Percentiles rank a stretch among this genome's conserved stretches.
Conservation (phyloP, 2,329 filamentous ascomycete species). For the Alternaria novae-zelandiae region DNA sequence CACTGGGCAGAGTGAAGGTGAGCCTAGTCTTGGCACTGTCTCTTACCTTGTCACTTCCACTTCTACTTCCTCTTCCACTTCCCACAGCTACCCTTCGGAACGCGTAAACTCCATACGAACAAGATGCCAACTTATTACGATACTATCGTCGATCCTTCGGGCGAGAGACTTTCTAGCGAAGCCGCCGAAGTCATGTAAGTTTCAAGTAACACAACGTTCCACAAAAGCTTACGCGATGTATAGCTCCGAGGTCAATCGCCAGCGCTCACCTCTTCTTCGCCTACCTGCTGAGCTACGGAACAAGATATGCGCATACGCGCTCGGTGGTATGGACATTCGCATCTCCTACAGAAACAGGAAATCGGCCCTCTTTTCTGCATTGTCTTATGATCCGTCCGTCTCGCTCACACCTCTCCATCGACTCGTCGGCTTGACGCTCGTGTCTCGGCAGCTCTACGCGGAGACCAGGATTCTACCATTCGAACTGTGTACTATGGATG, state of each 20-base stretch:
- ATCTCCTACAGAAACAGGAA: not conserved
- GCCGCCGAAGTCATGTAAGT: not conserved
- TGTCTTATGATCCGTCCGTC: not conserved
- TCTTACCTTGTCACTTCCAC: not conserved
- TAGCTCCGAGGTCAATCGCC: not conserved
- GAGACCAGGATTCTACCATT: not conserved
- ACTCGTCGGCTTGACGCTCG: not conserved
- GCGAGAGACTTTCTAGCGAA: not conserved
- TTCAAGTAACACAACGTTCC: not conserved
- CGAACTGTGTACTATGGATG: not conserved
- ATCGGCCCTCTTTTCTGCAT: accelerated
- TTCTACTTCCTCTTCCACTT: not conserved
- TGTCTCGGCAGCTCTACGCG: not conserved
- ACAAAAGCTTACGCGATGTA: not conserved
- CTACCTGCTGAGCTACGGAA: not conserved
- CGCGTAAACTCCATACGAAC: not conserved
- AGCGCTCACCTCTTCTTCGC: not conserved
- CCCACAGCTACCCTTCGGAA: not conserved
- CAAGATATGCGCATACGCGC: not conserved
- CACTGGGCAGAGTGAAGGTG: not conserved
- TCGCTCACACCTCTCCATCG: not conserved
- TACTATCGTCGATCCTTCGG: not conserved
- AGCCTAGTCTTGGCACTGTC: not conserved
- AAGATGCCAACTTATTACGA: not conserved
- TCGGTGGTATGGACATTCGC: not conserved